Base-by-base conservation (phyloP, 345 rosid genomes). In the Populus pruinosa region DNA sequence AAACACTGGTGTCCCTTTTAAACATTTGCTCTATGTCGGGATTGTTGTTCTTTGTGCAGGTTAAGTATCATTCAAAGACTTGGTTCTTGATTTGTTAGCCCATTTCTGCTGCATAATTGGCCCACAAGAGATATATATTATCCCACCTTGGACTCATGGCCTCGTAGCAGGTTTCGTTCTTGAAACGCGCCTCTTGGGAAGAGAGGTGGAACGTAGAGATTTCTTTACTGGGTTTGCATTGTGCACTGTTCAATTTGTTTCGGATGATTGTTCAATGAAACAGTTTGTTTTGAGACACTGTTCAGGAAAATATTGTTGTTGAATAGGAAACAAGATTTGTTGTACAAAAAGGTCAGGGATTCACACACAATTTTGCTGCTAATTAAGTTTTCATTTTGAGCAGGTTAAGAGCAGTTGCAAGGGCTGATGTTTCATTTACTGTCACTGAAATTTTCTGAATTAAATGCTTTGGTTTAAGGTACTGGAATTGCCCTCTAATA, bases 1-100 rank as follows among this genome's bases (percentile, higher is more conserved):
- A 47, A 81, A 79, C 31, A 41, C 76, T 41, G 81, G 76, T 29
- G 27, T 79, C 47, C 87, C 87, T 35, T 70, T 41, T 29, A 81
- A 71, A 70, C 61, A 56, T 56, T 49, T 84, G 11, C 70, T 81
- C 65, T 76, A 33, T 23, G 76, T 84, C 59, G 79, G 82, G 71
- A 16, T 78, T 70, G 71, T 81, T 5, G 82, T 81, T 33, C 87
- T 84, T 16, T 74, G 69, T 65, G 82, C 84, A 72, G 84, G 84
- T 84, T 27, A 41, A 55, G 10, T n/a, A 55, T 55, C 62, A 56
- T n/a, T 56, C 62, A 43, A 43, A 10, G 49, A 43, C 49, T 11
- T 43, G 49, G 7, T 39, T 39, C 41, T 39, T 39, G 8, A 39
- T 39, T 39, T 39, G 41, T 6, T 13, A 1, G 23, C 23, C 23